These are phyloP conservation scores for Ophiostoma ulmi DNA, from an alignment of 2,329 filamentous ascomycete genomes.

Conservation along the genomic window DNA sequence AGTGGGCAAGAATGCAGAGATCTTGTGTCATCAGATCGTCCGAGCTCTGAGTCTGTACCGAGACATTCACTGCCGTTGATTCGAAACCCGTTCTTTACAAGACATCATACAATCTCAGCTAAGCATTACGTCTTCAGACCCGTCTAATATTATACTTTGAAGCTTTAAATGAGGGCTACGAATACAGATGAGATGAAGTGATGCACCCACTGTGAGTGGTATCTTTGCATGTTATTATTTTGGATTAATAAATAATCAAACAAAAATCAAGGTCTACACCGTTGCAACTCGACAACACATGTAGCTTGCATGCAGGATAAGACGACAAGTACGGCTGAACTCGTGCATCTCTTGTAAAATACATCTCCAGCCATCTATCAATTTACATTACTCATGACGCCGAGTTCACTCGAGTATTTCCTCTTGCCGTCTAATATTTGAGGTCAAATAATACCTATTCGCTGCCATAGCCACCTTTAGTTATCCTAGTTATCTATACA, in stretches of 20 bases:
- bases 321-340: not conserved
- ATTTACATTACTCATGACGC: not conserved
- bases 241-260: not conserved
- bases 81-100: too few relatives aligned
- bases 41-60: too few relatives aligned
- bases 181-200: not conserved
- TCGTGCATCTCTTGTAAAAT: not conserved
- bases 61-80: too few relatives aligned
- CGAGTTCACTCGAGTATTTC: not conserved
- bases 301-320: not conserved
- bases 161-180: not conserved
- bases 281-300: not conserved
- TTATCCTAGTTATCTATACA: not conserved
- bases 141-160: not conserved
- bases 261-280: not conserved
- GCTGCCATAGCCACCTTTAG: not conserved
- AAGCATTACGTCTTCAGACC: not conserved
- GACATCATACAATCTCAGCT: not conserved
- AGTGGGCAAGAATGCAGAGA: not conserved
- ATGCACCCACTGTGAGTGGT: too few relatives aligned
- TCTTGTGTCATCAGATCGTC: not conserved
- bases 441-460: not conserved
- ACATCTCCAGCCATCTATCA: not conserved
- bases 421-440: not conserved
- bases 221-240: too few relatives aligned